A percentile compares a stretch with the other conserved stretches of the same genome.
phyloP scores from a whole-genome alignment of 345 rosid species.

The Camelina hispida region DNA sequence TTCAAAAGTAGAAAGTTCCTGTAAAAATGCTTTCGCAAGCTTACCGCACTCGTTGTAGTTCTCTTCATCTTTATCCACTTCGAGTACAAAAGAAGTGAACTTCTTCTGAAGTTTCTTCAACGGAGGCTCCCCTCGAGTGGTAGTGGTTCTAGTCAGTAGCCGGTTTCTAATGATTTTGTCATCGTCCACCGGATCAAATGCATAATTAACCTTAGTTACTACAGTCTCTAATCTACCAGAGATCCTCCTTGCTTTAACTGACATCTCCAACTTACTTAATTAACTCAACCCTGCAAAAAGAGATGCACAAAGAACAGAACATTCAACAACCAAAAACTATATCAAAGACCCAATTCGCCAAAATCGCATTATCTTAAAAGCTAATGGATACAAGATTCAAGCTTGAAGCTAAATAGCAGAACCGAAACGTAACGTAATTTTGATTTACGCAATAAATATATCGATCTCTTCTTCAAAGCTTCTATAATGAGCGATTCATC shows the following conservation, averaged over 20 bases:
- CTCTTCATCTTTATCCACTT: constrained; percentile 73
- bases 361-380: constrained; percentile 4
- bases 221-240: constrained; percentile 74
- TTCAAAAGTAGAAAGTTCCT: constrained; percentile 87
- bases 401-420: constrained; percentile 9
- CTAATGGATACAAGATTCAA: background rate
- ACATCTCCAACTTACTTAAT: constrained; percentile 54
- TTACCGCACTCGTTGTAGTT: constrained; percentile 67
- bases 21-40: constrained; percentile 81
- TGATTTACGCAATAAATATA: constrained; percentile 1
- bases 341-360: background rate
- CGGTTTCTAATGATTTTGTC: constrained; percentile 84
- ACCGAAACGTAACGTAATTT: background rate
- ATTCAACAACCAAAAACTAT: constrained; percentile 6
- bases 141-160: constrained; percentile 91
- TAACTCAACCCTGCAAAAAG: constrained; percentile 39
- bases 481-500: background rate
- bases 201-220: constrained; percentile 66
- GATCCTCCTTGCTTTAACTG: constrained; percentile 71
- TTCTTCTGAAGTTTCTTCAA: constrained; percentile 95
- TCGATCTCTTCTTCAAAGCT: background rate
- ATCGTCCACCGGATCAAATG: constrained; percentile 82
- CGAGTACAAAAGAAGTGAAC: constrained; percentile 78
- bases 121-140: constrained; percentile 96
- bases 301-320: background rate